Conservation (phyloP, 148 eudicot species). For the Drosera capensis region DNA sequence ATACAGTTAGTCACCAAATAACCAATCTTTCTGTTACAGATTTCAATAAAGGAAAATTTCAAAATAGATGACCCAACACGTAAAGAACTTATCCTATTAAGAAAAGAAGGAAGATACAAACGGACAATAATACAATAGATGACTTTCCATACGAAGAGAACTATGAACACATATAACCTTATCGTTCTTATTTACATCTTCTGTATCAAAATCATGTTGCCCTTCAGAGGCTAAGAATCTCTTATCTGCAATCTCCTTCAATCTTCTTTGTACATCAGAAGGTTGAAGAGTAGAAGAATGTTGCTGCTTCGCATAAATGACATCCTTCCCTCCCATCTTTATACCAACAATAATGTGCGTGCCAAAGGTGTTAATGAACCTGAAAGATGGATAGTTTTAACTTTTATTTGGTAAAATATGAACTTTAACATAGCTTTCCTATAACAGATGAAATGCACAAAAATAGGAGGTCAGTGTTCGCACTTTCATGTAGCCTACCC, state of each 20-base stretch:
- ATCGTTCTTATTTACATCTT: constrained; percentile 31
- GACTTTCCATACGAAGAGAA: not conserved
- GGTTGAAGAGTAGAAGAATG: constrained; percentile 81
- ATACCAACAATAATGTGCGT: constrained; percentile 88
- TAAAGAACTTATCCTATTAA: too few relatives aligned
- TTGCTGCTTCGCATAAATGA: constrained; percentile 73
- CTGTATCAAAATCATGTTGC: constrained; percentile 34
- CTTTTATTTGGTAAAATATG: constrained; percentile 21
- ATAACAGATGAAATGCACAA: not conserved
- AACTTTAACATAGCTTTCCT: constrained; percentile 18
- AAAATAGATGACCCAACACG: too few relatives aligned
- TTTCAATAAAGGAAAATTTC: too few relatives aligned
- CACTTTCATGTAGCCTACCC: too few relatives aligned
- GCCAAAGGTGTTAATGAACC: constrained; percentile 86
- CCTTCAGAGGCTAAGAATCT: constrained; percentile 53
- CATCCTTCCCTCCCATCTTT: constrained; percentile 99
- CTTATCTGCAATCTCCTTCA: constrained; percentile 83
- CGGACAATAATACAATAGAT: too few relatives aligned
- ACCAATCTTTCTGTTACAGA: too few relatives aligned
- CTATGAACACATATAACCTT: constrained; percentile 33
- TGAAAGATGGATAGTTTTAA: constrained; percentile 13
- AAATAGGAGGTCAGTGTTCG: not conserved
- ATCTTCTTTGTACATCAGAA: constrained; percentile 78
- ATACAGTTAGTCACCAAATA: too few relatives aligned
- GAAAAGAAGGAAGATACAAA: too few relatives aligned